Conservation (phyloP, 1,284 basidiomycete genomes). For the Inonotus obliquus region DNA sequence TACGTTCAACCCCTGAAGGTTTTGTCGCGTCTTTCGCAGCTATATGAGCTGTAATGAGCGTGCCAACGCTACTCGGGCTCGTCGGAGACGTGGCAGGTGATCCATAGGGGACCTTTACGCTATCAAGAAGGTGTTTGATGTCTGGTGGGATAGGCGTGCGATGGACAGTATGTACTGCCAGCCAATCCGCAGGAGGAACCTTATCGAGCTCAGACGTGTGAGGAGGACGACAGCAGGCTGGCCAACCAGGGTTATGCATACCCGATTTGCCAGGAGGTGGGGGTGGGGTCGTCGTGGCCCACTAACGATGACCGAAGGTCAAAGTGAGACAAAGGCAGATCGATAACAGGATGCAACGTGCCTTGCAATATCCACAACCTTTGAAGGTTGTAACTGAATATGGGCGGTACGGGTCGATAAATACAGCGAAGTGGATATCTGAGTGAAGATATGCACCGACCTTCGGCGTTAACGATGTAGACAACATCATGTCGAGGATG, state of each 20-base stretch:
- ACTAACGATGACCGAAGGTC: conserved; percentile 40
- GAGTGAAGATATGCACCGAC: conserved; percentile 35
- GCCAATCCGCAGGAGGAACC: conserved; percentile 75
- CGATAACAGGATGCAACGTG: conserved; percentile 29
- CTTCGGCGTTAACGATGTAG: conserved; percentile 78
- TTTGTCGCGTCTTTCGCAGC: conserved; percentile 25
- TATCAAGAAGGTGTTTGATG: conserved; percentile 59
- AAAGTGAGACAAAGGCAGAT: conserved; percentile 24
- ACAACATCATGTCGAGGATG: conserved; percentile 73
- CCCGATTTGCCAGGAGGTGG: conserved; percentile 41
- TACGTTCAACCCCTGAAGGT: conserved; percentile 29
- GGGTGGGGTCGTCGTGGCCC: conserved; percentile 56
- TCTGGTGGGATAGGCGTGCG: conserved; percentile 63
- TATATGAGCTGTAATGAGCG: conserved; percentile 26
- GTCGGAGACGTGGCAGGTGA: conserved; percentile 20
- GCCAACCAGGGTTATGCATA: conserved; percentile 71
- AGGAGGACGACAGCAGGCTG: conserved; percentile 77
- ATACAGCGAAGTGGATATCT: neutral
- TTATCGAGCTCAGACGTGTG: conserved; percentile 48
- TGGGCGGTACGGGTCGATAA: neutral
- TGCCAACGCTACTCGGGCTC: conserved; percentile 20
- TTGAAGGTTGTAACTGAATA: conserved; percentile 69
- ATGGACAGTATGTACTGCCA: conserved; percentile 66
- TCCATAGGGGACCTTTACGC: conserved; percentile 32
- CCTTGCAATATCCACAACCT: conserved; percentile 84